Percentiles rank a stretch among this genome's conserved stretches.
Evolutionary conservation across 2,329 filamentous ascomycete species (phyloP).

Genomic region (Geoglossum cookeanum): DNA sequence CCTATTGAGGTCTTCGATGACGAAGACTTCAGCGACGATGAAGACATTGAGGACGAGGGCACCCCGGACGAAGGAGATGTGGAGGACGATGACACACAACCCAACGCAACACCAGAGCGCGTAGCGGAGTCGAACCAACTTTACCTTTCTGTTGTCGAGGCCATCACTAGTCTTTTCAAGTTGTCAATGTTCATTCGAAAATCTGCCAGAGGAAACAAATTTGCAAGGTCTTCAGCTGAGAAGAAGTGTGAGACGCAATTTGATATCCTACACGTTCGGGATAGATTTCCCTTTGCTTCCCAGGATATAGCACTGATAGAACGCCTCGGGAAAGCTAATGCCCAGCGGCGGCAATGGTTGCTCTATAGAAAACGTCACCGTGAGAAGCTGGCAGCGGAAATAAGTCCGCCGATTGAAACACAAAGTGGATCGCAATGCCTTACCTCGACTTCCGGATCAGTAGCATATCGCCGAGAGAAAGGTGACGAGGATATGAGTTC

Average conservation of each 20-base stretch:
- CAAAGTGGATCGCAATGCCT: too few relatives aligned
- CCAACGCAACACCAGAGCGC: constrained; percentile 14
- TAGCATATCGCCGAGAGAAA: not conserved
- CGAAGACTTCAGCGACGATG: constrained; percentile 3
- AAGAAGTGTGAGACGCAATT: constrained; percentile 12
- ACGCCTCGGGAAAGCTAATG: constrained; percentile 18
- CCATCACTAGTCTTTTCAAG: constrained; percentile 15
- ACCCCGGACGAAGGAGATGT: too few relatives aligned
- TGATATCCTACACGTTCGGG: constrained; percentile 16
- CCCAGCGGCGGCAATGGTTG: constrained; percentile 19
- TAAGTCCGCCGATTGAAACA: constrained; percentile 8
- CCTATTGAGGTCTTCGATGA: constrained; percentile 6
- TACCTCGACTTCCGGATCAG: not conserved
- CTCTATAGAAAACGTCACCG: constrained; percentile 21
- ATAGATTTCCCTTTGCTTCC: constrained; percentile 15
- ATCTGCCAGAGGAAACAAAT: constrained; percentile 20
- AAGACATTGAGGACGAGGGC: not conserved
- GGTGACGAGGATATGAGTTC: not conserved
- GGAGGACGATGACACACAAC: too few relatives aligned
- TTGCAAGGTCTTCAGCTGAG: constrained; percentile 11
- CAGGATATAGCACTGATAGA: constrained; percentile 6
- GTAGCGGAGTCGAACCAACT: not conserved
- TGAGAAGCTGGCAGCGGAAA: constrained; percentile 14
- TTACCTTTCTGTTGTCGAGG: not conserved
- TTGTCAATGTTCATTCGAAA: constrained; percentile 21